A percentile compares a stretch with the other conserved stretches of the same genome.
Evolutionary conservation across 1,139 yeast species (phyloP).

Genomic region (Saccharomyces hybrid): DNA sequence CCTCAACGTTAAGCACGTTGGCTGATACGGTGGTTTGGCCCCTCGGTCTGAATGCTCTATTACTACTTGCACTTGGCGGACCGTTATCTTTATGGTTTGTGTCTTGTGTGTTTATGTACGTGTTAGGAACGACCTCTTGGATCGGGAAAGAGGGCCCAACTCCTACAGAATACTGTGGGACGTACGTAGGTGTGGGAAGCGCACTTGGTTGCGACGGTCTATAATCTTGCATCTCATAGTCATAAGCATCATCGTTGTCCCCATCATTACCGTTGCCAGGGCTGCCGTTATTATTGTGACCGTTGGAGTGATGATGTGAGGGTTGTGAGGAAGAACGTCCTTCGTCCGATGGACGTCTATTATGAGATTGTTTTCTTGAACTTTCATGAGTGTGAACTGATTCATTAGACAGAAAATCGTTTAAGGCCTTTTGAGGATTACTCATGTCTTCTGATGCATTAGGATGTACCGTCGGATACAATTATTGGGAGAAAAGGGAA

Average conservation of each 20-base stretch:
- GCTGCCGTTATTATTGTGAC: conserved; percentile 7
- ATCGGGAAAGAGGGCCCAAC: conserved; percentile 19
- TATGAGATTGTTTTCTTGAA: background rate
- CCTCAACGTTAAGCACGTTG: conserved; percentile 17
- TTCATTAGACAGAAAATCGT: background rate
- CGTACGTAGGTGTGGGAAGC: conserved; percentile 18
- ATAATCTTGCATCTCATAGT: conserved; percentile 23
- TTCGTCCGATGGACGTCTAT: background rate
- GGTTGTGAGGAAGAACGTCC: background rate
- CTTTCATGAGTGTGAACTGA: background rate
- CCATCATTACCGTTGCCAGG: conserved; percentile 9
- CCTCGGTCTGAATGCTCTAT: conserved; percentile 1
- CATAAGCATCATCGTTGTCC: conserved; percentile 17
- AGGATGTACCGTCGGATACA: background rate
- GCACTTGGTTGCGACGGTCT: conserved; percentile 15
- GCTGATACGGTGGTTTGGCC: conserved; percentile 18
- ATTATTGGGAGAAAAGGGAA: background rate
- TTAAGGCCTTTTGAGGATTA: background rate
- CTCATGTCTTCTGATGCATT: background rate
- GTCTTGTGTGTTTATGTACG: conserved; percentile 18
- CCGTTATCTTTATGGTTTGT: background rate
- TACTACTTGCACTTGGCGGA: conserved; percentile 3
- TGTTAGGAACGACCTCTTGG: conserved; percentile 30
- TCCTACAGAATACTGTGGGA: conserved; percentile 22
- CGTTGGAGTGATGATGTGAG: background rate